Base-by-base conservation (phyloP, 225 moss, liverwort and hornwort genomes). In the Pleurozium schreberi region DNA sequence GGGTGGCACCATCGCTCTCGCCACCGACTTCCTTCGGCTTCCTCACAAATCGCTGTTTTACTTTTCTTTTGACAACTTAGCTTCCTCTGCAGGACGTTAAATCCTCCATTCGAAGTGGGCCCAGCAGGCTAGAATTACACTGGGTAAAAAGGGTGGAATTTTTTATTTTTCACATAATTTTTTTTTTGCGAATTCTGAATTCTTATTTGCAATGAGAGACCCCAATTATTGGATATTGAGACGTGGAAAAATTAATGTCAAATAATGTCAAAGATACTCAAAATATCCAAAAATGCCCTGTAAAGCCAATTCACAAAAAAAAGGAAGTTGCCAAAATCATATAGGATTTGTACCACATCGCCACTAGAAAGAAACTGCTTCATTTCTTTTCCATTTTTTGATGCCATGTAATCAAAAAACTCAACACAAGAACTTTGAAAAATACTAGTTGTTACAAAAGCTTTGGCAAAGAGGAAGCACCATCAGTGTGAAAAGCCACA, bases 401-500 rank as follows among this genome's bases (percentile, higher is more conserved):
- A 45, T 71, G 43, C 17, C 16, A 71, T 71, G 26, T 42, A 27
- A 71, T 45, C 16, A 71, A 71, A n/a, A 14, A 67, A 21, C 14
- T 26, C 70, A 26, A 38, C 2, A 26, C 1, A 71, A 43, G 16
- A 68, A 71, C 16, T 27, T 71, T 27, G 5, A 26, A 71, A 9
- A 43, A 6, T 71, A 43, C 1, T 16, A 4, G 5, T 28, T 12
- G 4, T 28, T 45, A 10, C 0, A 73, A 0, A 45, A 45, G 8
- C 28, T 45, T 45, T 45, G 17, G 6, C 17, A 71, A 71, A 9
- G 27, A 26, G 0, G 2, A 43, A 40, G 14, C 4, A 27, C 43
- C n/a, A n/a, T 71, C 9, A 10, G 3, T 71, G 0, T 3, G 0
- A 71, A 71, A 71, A 12, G 0, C 11, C 5, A 25, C 16, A 71